Evolutionary conservation across 148 eudicot genomes (phyloP).

Genomic region (Beta vulgaris): DNA sequence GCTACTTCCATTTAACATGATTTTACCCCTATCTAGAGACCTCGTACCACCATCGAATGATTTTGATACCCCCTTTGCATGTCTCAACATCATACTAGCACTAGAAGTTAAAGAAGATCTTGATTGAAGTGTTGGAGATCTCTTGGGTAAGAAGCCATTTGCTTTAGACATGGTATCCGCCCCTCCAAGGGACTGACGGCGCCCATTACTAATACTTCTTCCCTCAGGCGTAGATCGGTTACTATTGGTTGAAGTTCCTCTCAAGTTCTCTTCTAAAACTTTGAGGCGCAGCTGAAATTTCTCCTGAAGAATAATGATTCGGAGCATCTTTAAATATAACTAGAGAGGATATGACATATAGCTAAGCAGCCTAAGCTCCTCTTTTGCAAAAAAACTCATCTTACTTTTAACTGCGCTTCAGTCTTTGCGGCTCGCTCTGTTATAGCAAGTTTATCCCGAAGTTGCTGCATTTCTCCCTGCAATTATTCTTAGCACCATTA

Average conservation of each 20-base stretch:
- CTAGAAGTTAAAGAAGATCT: slow-evolving; percentile 38
- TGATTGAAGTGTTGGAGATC: slow-evolving; percentile 41
- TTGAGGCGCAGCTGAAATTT: slow-evolving; percentile 83
- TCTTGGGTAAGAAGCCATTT: slow-evolving; percentile 59
- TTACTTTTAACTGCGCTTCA: slow-evolving; percentile 89
- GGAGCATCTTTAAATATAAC: background rate
- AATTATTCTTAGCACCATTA: background rate
- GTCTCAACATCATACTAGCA: slow-evolving; percentile 46
- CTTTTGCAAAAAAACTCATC: slow-evolving; percentile 12
- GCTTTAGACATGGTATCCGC: slow-evolving; percentile 59
- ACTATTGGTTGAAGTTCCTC: slow-evolving; percentile 42
- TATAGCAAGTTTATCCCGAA: slow-evolving; percentile 74
- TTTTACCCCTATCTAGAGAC: slow-evolving; percentile 76
- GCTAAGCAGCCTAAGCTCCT: background rate
- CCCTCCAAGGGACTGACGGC: slow-evolving; percentile 84
- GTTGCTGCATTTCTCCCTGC: slow-evolving; percentile 90
- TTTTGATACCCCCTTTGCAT: slow-evolving; percentile 45
- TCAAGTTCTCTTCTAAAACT: slow-evolving; percentile 86
- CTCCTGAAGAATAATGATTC: slow-evolving; percentile 53
- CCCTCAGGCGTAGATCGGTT: slow-evolving; percentile 45
- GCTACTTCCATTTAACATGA: slow-evolving; percentile 56
- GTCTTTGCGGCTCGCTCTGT: slow-evolving; percentile 93
- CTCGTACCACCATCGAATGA: slow-evolving; percentile 69
- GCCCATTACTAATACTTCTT: slow-evolving; percentile 60
- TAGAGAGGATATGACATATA: slow-evolving; percentile 8